A percentile compares a stretch with the other conserved stretches of the same genome.
These are phyloP conservation scores for Sparassis latifolia DNA, from an alignment of 1,284 basidiomycete species.

Conservation along the genomic window DNA sequence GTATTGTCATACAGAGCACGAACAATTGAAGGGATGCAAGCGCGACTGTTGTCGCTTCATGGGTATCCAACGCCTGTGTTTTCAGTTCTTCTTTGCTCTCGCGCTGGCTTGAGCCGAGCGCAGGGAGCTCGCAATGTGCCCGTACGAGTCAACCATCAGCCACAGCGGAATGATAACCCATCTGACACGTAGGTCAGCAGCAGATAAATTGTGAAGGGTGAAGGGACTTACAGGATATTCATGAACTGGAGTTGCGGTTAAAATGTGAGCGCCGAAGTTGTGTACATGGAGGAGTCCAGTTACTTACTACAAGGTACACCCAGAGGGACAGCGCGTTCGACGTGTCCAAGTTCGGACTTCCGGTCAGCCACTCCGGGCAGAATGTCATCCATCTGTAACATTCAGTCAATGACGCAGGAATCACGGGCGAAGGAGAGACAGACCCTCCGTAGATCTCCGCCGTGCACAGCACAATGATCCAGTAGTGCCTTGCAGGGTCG, in stretches of 20 bases:
- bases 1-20: too few species aligned
- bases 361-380: constrained; percentile 78
- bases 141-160: constrained; percentile 73
- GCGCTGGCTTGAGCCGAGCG: constrained; percentile 34
- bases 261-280: constrained; percentile 1
- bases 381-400: constrained; percentile 73
- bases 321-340: constrained; percentile 51
- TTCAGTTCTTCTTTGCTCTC: constrained; percentile 32
- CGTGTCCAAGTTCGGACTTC: constrained; percentile 63
- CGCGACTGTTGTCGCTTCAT: too few species aligned
- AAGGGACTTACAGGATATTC: constrained; percentile 59
- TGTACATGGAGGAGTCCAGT: background rate
- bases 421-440: constrained; percentile 13
- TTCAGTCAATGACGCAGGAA: background rate
- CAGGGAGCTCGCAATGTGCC: constrained; percentile 54
- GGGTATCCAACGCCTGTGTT: too few species aligned
- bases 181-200: constrained; percentile 32
- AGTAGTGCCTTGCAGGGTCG: constrained; percentile 70
- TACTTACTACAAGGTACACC: constrained; percentile 39
- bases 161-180: constrained; percentile 74
- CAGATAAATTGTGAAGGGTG: background rate
- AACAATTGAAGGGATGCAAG: too few species aligned
- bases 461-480: constrained; percentile 71
- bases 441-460: constrained; percentile 76
- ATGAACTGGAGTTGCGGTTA: constrained; percentile 49